These are phyloP conservation scores for Cordyceps fumosorosea DNA, from an alignment of 2,329 filamentous ascomycete species.

Conservation along the genomic window DNA sequence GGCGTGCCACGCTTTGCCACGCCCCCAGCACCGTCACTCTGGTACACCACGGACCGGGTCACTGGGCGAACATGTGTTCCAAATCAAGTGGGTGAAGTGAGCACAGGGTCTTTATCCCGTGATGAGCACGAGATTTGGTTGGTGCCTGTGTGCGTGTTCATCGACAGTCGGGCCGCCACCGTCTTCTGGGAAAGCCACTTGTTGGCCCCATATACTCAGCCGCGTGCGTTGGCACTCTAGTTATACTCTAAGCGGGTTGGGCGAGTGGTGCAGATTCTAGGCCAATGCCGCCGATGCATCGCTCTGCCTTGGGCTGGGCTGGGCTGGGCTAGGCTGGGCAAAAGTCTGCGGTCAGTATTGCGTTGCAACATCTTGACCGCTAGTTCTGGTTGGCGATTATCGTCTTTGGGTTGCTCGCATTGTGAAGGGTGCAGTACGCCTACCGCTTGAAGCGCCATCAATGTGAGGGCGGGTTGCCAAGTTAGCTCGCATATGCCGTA, in stretches of 20 bases:
- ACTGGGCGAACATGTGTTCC: conserved; percentile 10
- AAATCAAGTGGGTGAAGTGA: not conserved
- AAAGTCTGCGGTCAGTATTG: conserved; percentile 2
- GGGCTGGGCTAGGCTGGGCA: not conserved
- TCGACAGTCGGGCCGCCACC: conserved; percentile 7
- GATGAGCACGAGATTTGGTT: not conserved
- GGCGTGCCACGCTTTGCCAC: conserved; percentile 6
- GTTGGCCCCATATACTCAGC: conserved; percentile 3
- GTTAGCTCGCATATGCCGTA: not conserved
- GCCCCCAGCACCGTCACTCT: not conserved
- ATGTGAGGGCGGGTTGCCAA: not conserved
- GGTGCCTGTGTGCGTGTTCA: conserved; percentile 4
- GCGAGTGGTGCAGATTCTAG: not conserved
- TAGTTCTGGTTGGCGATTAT: conserved; percentile 2
- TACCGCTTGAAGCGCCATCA: conserved; percentile 12
- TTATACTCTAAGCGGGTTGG: not conserved
- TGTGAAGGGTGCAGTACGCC: not conserved
- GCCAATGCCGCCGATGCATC: not conserved
- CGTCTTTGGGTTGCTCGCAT: not conserved
- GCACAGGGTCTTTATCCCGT: not conserved
- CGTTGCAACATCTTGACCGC: conserved; percentile 6
- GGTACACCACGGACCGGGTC: conserved; percentile 7
- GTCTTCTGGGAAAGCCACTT: conserved; percentile 5
- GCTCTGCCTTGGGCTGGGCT: conserved; percentile 8
- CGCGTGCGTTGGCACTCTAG: conserved; percentile 7